Evolutionary conservation across 371 early-diverging fungal genomes (phyloP).

Genomic region (Rozella allomycis): DNA sequence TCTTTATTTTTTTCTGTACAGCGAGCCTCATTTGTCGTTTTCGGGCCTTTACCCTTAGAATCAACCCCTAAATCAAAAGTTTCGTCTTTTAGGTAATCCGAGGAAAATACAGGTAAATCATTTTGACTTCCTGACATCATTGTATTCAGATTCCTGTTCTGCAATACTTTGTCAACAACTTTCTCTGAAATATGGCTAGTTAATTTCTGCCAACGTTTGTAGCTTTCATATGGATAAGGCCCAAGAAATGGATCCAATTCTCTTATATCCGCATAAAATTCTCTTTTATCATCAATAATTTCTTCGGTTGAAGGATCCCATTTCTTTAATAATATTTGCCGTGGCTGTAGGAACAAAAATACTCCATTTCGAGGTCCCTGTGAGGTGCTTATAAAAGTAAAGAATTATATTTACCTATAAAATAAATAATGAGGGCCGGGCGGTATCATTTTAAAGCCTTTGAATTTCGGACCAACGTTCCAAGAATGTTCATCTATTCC

Average conservation of each 20-base stretch:
- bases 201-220: conserved; percentile 44
- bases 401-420: conserved; percentile 36
- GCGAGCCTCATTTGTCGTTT: too few relatives aligned
- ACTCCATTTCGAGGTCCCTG: too few relatives aligned
- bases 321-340: too few relatives aligned
- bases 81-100: too few relatives aligned
- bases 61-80: too few relatives aligned
- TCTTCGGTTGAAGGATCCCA: too few relatives aligned
- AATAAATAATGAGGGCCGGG: conserved; percentile 81
- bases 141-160: conserved; percentile 13
- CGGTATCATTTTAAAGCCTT: conserved; percentile 77
- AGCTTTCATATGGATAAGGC: conserved; percentile 47
- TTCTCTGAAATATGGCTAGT: conserved; percentile 35
- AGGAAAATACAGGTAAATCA: too few relatives aligned
- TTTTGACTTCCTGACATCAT: too few relatives aligned
- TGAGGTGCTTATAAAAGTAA: not conserved
- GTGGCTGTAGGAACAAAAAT: too few relatives aligned
- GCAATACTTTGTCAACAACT: conserved; percentile 35
- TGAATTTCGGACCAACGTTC: conserved; percentile 71
- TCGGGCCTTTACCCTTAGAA: too few relatives aligned
- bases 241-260: conserved; percentile 63
- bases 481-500: conserved; percentile 80
- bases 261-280: conserved; percentile 53
- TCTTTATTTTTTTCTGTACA: too few relatives aligned
- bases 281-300: too few relatives aligned